Evolutionary conservation across 495 filamentous ascomycete species (phyloP).

Genomic region (Cercophora newfieldiana): DNA sequence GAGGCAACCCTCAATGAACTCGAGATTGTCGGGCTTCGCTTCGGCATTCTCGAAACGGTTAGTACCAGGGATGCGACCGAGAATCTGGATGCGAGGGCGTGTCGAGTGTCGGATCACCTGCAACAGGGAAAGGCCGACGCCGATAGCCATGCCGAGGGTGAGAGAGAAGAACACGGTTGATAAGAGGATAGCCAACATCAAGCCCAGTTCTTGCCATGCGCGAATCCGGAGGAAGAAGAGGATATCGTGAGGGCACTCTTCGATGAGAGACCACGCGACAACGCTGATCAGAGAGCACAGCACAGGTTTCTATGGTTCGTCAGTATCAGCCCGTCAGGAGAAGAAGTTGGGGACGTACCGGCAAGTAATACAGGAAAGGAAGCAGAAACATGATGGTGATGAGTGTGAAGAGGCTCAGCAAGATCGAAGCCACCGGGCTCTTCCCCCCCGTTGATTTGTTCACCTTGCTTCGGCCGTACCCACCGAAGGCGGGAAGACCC

Average conservation of each 20-base stretch:
- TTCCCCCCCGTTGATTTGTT: conserved; percentile 88
- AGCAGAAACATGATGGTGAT: conserved; percentile 77
- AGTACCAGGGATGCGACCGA: conserved; percentile 84
- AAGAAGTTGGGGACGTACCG: conserved; percentile 56
- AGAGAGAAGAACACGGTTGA: conserved; percentile 93
- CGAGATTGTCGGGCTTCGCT: conserved; percentile 68
- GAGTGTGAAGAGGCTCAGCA: conserved; percentile 79
- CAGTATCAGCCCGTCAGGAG: conserved; percentile 21
- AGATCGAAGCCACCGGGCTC: conserved; percentile 87
- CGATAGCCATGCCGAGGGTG: conserved; percentile 81
- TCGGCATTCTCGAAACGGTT: conserved; percentile 88
- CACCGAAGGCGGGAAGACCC: conserved; percentile 89
- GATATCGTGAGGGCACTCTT: conserved; percentile 92
- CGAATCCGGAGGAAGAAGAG: conserved; percentile 83
- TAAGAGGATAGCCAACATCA: conserved; percentile 88
- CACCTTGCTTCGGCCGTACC: conserved; percentile 94
- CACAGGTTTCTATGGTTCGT: conserved; percentile 77
- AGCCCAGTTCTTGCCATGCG: conserved; percentile 77
- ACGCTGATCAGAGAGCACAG: conserved; percentile 93
- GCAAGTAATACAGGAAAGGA: conserved; percentile 92
- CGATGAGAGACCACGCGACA: conserved; percentile 90
- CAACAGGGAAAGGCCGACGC: conserved; percentile 83
- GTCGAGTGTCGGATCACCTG: conserved; percentile 88
- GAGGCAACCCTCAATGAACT: conserved; percentile 86
- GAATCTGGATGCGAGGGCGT: conserved; percentile 92